Conservation (phyloP, 2,329 filamentous ascomycete species). For the Alternaria angustiovoidea region DNA sequence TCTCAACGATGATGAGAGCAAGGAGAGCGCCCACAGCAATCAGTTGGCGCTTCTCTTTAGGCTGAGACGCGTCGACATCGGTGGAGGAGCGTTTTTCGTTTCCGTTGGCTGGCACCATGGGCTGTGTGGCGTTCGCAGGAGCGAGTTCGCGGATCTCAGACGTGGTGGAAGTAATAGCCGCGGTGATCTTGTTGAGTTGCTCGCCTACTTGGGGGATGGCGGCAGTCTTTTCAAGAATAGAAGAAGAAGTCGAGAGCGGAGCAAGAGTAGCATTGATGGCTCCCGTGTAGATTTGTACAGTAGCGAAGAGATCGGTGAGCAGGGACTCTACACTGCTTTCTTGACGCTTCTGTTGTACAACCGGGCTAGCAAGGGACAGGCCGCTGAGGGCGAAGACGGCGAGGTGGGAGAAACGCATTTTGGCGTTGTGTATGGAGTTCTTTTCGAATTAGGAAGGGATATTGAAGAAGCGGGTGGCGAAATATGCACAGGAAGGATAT, state of each 20-base stretch:
- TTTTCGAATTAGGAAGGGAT: background rate
- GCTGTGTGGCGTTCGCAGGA: conserved; percentile 10
- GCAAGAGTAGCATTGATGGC: conserved; percentile 32
- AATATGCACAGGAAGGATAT: background rate
- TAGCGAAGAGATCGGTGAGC: conserved; percentile 27
- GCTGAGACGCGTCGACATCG: background rate
- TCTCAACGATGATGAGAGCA: conserved; percentile 28
- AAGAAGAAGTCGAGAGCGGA: conserved; percentile 23
- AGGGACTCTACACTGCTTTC: conserved; percentile 15
- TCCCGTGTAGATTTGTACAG: conserved; percentile 29
- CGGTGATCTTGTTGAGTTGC: conserved; percentile 24
- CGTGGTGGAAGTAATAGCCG: conserved; percentile 19
- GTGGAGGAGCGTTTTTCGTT: background rate
- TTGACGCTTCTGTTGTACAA: conserved; percentile 15
- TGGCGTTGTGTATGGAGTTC: background rate
- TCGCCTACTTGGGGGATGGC: conserved; percentile 26
- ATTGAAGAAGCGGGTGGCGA: background rate
- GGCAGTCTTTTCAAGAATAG: conserved; percentile 27
- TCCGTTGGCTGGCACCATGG: background rate
- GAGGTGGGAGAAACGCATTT: conserved; percentile 27
- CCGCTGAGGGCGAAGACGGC: conserved; percentile 21
- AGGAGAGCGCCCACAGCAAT: conserved; percentile 22
- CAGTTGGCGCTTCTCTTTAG: conserved; percentile 15
- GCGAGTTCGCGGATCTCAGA: conserved; percentile 19
- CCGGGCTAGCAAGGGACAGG: conserved; percentile 26